Percentiles rank a stretch among this genome's conserved stretches.
phyloP scores from a whole-genome alignment of 1,139 yeast genomes.

The Taphrina communis region DNA sequence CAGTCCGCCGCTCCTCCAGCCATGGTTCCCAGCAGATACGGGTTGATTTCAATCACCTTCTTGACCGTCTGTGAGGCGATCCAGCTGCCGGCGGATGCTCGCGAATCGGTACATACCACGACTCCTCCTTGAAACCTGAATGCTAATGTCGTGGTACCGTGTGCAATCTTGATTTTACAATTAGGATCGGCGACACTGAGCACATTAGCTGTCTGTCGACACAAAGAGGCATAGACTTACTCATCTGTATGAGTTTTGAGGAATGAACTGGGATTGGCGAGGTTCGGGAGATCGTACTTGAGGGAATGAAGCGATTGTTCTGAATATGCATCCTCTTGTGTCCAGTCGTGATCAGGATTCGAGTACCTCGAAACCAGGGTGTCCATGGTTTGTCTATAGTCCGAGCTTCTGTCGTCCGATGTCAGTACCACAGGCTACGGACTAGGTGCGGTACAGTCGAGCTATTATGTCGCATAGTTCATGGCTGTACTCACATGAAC shows the following conservation, averaged over 20 bases:
- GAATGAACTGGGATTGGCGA: slow-evolving; percentile 41
- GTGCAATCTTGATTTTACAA: slow-evolving; percentile 93
- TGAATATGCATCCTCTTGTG: slow-evolving; percentile 14
- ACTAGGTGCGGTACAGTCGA: no score
- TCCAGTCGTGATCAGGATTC: slow-evolving; percentile 4
- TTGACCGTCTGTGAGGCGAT: slow-evolving; percentile 96
- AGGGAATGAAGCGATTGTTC: slow-evolving; percentile 26
- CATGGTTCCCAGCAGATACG: slow-evolving; percentile 88
- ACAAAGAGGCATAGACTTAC: background rate
- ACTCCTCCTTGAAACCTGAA: slow-evolving; percentile 96
- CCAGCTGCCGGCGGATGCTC: slow-evolving; percentile 43
- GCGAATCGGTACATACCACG: slow-evolving; percentile 51
- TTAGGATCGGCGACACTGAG: slow-evolving; percentile 66
- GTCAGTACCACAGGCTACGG: background rate
- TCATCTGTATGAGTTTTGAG: slow-evolving; percentile 42
- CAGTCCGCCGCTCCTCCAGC: slow-evolving; percentile 99
- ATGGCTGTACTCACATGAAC: no score
- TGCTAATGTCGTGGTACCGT: slow-evolving; percentile 97
- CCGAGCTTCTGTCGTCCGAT: background rate
- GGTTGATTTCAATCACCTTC: slow-evolving; percentile 95
- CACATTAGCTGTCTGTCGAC: background rate
- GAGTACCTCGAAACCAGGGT: slow-evolving; percentile 43
- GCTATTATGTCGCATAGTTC: no score
- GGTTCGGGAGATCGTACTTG: slow-evolving; percentile 27
- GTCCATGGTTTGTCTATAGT: slow-evolving; percentile 40